Base-by-base conservation (phyloP, 2,329 filamentous ascomycete genomes). In the Leptographium flavum region DNA sequence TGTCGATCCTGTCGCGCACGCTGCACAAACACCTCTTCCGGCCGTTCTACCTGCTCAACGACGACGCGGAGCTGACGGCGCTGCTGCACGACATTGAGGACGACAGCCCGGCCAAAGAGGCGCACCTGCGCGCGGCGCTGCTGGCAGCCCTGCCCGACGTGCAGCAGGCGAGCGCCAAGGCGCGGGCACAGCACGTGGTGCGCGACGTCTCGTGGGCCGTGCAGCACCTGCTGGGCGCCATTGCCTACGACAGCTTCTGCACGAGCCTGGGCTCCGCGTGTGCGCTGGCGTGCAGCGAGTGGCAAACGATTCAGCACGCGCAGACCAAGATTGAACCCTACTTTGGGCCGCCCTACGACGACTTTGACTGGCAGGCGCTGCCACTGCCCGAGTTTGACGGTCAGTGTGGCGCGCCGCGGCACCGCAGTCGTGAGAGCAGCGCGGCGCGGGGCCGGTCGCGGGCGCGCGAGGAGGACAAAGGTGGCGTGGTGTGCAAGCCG, bases 261-360 rank as follows among this genome's bases (percentile, higher is more conserved):
- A 47, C 41, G 14, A 55, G 54, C 1, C 55, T 62, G 14, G 54
- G 56, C 45, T 45, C 35, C 14, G 54, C 54, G 1, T 61, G 58
- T 49, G 50, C 47, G 30, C 49, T 60, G 3, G 58, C 57, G 0
- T 58, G 57, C 47, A 54, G 53, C 22, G 57, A 59, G 49, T 61
- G 59, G 60, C 55, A 54, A 47, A 52, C 52, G 30, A 57, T 62
- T 42, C 60, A 62, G 49, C 28, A 50, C 4, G 55, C 59, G 5
- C 37, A 49, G 4, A 56, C 58, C 47, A 61, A 61, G 55, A 58
- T 62, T 47, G 60, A 62, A 54, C 58, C 58, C 3, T 61, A 61
- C 49, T 61, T 61, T 45, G 59, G 59, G 3, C 59, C 58, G 7
- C 58, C 58, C 0, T 60, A 57, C 39, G 58, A 61, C 43, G 56